Evolutionary conservation across 176 grass and related monocot species (phyloP).

Genomic region (Lolium multiflorum): DNA sequence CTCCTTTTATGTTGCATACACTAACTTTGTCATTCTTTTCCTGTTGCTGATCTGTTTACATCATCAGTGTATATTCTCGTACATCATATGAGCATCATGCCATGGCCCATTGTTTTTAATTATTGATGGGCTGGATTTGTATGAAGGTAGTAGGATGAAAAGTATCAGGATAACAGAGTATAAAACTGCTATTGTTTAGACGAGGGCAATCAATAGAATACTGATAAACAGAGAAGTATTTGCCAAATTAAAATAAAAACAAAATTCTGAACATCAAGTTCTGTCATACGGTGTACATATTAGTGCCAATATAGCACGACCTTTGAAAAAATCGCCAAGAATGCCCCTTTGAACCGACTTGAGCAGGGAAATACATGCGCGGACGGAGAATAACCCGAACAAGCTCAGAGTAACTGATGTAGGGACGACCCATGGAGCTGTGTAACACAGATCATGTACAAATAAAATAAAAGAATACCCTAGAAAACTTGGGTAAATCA

Average conservation of each 20-base stretch:
- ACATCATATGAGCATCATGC: no score
- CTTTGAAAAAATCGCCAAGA: constrained; percentile 42
- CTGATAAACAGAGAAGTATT: not conserved
- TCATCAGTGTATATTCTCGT: not conserved
- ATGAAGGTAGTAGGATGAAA: not conserved
- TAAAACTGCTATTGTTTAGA: not conserved
- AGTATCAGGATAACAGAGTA: not conserved
- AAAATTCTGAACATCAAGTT: constrained; percentile 27
- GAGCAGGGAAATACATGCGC: constrained; percentile 1
- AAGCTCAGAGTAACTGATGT: constrained; percentile 40
- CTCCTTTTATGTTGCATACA: not conserved
- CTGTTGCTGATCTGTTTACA: not conserved
- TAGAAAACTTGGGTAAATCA: constrained; percentile 40
- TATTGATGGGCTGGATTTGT: not conserved
- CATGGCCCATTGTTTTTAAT: not conserved
- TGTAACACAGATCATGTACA: constrained; percentile 50
- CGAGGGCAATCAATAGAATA: not conserved
- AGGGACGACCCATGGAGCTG: constrained; percentile 35
- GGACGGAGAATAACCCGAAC: not conserved
- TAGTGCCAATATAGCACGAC: constrained; percentile 27
- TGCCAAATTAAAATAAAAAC: not conserved
- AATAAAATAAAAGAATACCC: constrained; percentile 52
- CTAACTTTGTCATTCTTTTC: not conserved
- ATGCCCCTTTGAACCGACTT: constrained; percentile 35
- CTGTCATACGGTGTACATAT: constrained; percentile 15